Percentiles rank a stretch among this genome's conserved stretches.
Conservation (phyloP, 495 filamentous ascomycete species). For the Pseudotulostoma volvatum region DNA sequence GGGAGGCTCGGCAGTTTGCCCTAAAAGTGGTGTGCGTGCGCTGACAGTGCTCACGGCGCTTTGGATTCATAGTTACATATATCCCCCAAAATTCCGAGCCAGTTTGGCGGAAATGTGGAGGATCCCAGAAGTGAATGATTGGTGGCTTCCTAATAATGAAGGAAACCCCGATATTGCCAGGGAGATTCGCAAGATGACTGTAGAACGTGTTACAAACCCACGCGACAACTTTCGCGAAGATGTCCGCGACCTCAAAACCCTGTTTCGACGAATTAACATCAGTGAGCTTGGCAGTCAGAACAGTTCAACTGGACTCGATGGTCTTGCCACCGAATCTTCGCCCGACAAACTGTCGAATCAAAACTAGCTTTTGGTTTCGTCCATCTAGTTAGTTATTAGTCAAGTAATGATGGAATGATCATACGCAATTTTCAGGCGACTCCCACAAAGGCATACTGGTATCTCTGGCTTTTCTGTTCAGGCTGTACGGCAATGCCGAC, state of each 20-base stretch:
- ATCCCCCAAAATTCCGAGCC: conserved; percentile 52
- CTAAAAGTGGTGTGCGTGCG: too few species aligned
- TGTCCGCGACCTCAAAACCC: conserved; percentile 56
- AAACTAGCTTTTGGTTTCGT: too few species aligned
- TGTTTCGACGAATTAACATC: conserved; percentile 40
- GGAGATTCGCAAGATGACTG: conserved; percentile 57
- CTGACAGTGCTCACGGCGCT: too few species aligned
- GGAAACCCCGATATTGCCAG: conserved; percentile 53
- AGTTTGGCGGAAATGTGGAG: conserved; percentile 58
- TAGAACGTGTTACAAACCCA: conserved; percentile 47
- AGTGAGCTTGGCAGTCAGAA: conserved; percentile 21
- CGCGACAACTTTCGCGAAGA: conserved; percentile 48
- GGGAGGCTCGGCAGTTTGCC: too few species aligned
- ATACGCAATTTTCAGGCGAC: too few species aligned
- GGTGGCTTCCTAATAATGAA: conserved; percentile 82
- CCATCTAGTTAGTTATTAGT: too few species aligned
- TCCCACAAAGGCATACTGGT: too few species aligned
- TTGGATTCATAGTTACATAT: conserved; percentile 52
- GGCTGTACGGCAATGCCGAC: too few species aligned
- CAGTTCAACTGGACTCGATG: conserved; percentile 13
- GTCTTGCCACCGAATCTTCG: conserved; percentile 1
- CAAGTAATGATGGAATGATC: too few species aligned
- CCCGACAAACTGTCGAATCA: not conserved
- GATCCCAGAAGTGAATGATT: conserved; percentile 48
- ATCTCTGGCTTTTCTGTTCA: too few species aligned